Evolutionary conservation across 1,139 yeast genomes (phyloP), one percentile per base, ranked within the genome.

Genomic region (Candida pseudoviswanathii): DNA sequence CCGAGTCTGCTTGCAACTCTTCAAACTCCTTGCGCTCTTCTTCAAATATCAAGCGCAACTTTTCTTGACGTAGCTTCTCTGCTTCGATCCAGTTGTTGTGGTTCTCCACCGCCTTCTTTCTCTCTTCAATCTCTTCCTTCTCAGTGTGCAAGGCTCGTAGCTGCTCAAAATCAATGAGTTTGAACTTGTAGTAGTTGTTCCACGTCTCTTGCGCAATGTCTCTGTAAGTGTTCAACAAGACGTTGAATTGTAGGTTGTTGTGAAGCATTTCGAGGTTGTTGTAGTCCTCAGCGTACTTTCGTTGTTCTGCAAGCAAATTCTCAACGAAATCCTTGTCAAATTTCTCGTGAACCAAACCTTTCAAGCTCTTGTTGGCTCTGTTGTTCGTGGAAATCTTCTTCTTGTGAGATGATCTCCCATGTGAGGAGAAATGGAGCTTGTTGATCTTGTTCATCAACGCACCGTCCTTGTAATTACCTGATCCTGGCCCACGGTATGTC

Each of bases 391-490:
- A 53, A 11, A 51, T 33, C 47, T 54, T 49, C 27, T 53, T 55
- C 31, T 61, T 54, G 50, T 64, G 61, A 41, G 60, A 50, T 2
- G 38, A 32, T 31, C 53, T 49, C 5, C 51, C 48, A 26, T 62
- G 64, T 33, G 55, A 45, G 7, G 63, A 53, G 3, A 63, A 52
- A 10, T 64, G 71, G 38, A 72, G 65, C 46, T 64, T 64, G 55
- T 73, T 75, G 51, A 76, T 71, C 46, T 72, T 63, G 54, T 73
- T 73, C 56, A 74, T 70, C 27, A 75, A 58, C 2, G 78, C 70
- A 0, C 75, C 78, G 58, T 76, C 81, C 54, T 76, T 76, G 54
- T 74, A 76, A 53, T 74, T 75, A 3, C 81, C 80, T 50, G 76
- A 71, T 1, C 80, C 80, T 3, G 79, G 78, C 0, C 81, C 80